These are phyloP conservation scores for Dissophora ornata DNA, from an alignment of 192 early-diverging fungal species.

Conservation along the genomic window DNA sequence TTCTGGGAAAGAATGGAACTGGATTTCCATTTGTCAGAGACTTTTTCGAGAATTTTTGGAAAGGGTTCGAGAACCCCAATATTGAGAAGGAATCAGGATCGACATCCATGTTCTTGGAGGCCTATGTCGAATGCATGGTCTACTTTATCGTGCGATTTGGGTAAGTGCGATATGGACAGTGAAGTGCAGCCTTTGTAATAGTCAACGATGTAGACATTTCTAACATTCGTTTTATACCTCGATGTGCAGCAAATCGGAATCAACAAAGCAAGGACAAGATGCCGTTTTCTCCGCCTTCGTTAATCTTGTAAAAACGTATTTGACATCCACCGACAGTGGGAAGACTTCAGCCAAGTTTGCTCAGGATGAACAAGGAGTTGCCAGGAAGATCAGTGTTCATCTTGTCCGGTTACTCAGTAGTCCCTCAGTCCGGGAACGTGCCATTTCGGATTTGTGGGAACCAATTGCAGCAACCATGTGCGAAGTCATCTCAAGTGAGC, in stretches of 20 bases:
- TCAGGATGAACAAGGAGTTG: conserved; percentile 33
- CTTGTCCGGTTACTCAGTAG: conserved; percentile 35
- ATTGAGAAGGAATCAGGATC: conserved; percentile 60
- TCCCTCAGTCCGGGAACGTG: conserved; percentile 41
- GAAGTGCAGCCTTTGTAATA: background rate
- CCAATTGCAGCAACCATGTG: conserved; percentile 25
- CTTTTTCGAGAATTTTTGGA: conserved; percentile 74
- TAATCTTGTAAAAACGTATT: conserved; percentile 18
- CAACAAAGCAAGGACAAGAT: conserved; percentile 46
- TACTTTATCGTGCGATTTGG: conserved; percentile 63
- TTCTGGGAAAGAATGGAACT: conserved; percentile 44
- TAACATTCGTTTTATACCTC: background rate
- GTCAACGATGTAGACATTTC: no score
- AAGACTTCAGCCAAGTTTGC: conserved; percentile 25
- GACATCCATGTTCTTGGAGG: conserved; percentile 63
- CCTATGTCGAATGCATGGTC: conserved; percentile 74
- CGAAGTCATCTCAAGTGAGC: conserved; percentile 26
- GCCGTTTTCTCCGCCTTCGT: conserved; percentile 26
- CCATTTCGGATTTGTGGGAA: conserved; percentile 22
- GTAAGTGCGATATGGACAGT: conserved; percentile 22
- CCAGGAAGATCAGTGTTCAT: conserved; percentile 30
- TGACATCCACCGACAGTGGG: conserved; percentile 15
- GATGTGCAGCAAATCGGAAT: conserved; percentile 25
- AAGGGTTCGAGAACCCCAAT: conserved; percentile 57
- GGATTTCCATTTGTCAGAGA: conserved; percentile 62